Evolutionary conservation across 768 basidiomycete genomes (phyloP).

Genomic region (Tulasnella calospora): DNA sequence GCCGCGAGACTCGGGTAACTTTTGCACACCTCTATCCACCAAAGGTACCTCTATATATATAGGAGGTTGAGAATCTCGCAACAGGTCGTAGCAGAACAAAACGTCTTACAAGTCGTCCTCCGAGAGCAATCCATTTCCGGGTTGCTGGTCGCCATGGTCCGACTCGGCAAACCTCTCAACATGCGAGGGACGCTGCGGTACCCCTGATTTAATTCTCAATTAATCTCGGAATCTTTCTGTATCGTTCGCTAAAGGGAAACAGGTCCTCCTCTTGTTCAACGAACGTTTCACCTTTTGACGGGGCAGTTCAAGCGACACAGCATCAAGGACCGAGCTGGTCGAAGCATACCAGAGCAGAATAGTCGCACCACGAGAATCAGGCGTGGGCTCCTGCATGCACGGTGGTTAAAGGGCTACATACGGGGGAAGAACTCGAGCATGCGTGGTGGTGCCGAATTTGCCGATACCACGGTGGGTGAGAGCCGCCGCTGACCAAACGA

Average conservation of each 20-base stretch:
- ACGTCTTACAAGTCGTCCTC: not conserved
- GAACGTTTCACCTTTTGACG: not conserved
- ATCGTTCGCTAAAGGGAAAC: not conserved
- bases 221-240: not conserved
- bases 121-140: not conserved
- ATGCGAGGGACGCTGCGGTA: not conserved
- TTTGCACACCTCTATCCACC: too few species aligned
- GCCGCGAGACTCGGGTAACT: not conserved
- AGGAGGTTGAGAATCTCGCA: not conserved
- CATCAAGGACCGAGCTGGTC: not conserved
- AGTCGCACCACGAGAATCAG: not conserved
- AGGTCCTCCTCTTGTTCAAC: not conserved
- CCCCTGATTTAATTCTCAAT: not conserved
- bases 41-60: not conserved
- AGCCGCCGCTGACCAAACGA: not conserved
- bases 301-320: not conserved
- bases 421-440: too few species aligned
- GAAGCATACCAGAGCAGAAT: not conserved
- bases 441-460: not conserved
- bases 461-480: not conserved
- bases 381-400: not conserved
- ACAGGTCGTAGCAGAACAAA: not conserved
- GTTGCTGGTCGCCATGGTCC: not conserved
- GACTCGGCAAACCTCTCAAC: not conserved
- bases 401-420: too few species aligned